A percentile compares a stretch with the other conserved stretches of the same genome.
Evolutionary conservation across 2,329 filamentous ascomycete species (phyloP).

Genomic region (Cryphonectria naterciae): DNA sequence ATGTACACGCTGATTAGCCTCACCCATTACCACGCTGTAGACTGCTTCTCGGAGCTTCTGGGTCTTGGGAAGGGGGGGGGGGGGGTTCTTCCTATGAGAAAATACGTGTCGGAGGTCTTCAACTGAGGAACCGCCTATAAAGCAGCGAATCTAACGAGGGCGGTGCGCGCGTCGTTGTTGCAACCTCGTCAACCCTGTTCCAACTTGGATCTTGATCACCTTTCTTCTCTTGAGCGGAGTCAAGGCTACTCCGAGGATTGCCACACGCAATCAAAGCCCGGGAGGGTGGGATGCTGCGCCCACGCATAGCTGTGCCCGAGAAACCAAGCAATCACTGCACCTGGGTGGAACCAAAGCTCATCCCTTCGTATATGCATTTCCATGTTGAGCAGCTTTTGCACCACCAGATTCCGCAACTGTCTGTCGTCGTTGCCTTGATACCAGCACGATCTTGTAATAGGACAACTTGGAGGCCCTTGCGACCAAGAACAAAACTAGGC

Average conservation of each 20-base stretch:
- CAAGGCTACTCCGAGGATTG: slow-evolving; percentile 5
- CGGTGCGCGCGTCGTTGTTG: slow-evolving; percentile 2
- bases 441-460: too few species aligned
- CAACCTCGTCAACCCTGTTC: not conserved
- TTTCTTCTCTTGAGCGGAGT: not conserved
- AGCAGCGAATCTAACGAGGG: not conserved
- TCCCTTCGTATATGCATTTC: too few species aligned
- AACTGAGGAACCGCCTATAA: not conserved
- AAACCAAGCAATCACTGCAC: too few species aligned
- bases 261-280: slow-evolving; percentile 1
- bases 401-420: too few species aligned
- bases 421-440: too few species aligned
- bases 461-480: too few species aligned
- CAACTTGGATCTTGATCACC: not conserved
- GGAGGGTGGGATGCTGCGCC: slow-evolving; percentile 5
- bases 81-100: slow-evolving; percentile 1
- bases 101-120: not conserved
- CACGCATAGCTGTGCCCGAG: not conserved
- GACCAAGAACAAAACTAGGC: too few species aligned
- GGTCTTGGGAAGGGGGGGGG: slow-evolving; percentile 4
- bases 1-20: not conserved
- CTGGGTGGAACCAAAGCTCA: too few species aligned
- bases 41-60: not conserved
- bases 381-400: too few species aligned
- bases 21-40: slow-evolving; percentile 1